Evolutionary conservation across 305 asterid genomes (phyloP).

Genomic region (Fraxinus latifolia): DNA sequence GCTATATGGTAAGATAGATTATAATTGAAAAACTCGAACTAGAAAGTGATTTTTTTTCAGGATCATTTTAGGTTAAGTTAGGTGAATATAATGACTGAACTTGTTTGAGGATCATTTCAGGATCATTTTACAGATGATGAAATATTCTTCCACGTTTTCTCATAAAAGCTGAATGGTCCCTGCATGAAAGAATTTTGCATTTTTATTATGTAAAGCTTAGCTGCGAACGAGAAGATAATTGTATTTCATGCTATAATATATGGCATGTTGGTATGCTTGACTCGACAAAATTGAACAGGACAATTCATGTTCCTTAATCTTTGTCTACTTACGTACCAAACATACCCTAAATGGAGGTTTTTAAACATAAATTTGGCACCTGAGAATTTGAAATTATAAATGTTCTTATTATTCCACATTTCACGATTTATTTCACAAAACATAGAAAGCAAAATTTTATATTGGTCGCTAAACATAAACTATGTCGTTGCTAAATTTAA

Average conservation of each 20-base stretch:
- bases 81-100: constrained; percentile 12
- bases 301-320: not conserved
- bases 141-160: constrained; percentile 81
- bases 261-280: not conserved
- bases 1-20: not conserved
- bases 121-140: constrained; percentile 74
- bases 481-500: no score
- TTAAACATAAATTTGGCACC: constrained; percentile 20
- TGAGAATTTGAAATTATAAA: no score
- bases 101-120: constrained; percentile 31
- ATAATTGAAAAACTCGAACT: not conserved
- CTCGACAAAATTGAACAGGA: not conserved
- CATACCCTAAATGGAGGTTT: not conserved
- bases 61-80: not conserved
- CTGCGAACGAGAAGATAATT: not conserved
- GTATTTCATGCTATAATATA: no score
- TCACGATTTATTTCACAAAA: no score
- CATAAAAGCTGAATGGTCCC: constrained; percentile 77
- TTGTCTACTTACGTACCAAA: not conserved
- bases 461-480: no score
- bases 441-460: no score
- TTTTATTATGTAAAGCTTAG: not conserved
- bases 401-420: no score
- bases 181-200: constrained; percentile 22
- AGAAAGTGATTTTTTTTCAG: not conserved